Percentiles rank a stretch among this genome's conserved stretches.
Evolutionary conservation across 768 basidiomycete species (phyloP).

Genomic region (Phylloporus arenicola): DNA sequence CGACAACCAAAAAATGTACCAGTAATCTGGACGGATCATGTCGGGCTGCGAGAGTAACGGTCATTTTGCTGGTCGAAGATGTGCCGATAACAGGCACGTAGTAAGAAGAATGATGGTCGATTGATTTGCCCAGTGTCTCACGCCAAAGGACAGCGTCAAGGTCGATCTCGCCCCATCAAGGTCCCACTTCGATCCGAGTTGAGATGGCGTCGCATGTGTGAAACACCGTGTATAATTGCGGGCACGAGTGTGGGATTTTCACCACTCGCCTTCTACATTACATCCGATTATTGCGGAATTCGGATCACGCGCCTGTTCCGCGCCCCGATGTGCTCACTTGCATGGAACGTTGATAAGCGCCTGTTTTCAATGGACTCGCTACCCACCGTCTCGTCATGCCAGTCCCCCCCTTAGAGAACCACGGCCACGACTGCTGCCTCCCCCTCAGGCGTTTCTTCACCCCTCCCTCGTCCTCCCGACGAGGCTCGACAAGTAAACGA

Average conservation of each 20-base stretch:
- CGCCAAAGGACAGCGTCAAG: slow-evolving; percentile 11
- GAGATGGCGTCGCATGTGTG: slow-evolving; percentile 6
- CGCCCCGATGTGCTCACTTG: slow-evolving; percentile 12
- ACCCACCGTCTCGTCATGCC: slow-evolving; percentile 18
- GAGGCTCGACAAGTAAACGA: slow-evolving; percentile 2
- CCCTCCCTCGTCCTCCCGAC: not conserved
- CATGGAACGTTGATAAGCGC: slow-evolving; percentile 29
- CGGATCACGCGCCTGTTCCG: slow-evolving; percentile 23
- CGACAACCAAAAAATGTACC: no score
- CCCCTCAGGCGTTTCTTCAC: slow-evolving; percentile 20
- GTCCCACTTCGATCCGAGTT: slow-evolving; percentile 7
- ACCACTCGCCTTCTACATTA: slow-evolving; percentile 16
- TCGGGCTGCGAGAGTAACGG: no score
- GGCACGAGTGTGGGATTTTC: not conserved
- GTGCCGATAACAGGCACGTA: slow-evolving; percentile 19
- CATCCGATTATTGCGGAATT: slow-evolving; percentile 24
- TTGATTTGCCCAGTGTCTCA: slow-evolving; percentile 15
- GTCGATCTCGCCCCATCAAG: slow-evolving; percentile 10
- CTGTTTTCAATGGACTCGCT: slow-evolving; percentile 15
- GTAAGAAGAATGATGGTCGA: slow-evolving; percentile 14
- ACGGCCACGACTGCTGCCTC: slow-evolving; percentile 16
- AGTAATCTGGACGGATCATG: no score
- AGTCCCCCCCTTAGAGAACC: slow-evolving; percentile 20
- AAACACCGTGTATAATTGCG: no score
- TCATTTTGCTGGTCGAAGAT: no score